These are phyloP conservation scores for Lobosporangium transversale DNA, from an alignment of 192 early-diverging fungal species.

Conservation along the genomic window DNA sequence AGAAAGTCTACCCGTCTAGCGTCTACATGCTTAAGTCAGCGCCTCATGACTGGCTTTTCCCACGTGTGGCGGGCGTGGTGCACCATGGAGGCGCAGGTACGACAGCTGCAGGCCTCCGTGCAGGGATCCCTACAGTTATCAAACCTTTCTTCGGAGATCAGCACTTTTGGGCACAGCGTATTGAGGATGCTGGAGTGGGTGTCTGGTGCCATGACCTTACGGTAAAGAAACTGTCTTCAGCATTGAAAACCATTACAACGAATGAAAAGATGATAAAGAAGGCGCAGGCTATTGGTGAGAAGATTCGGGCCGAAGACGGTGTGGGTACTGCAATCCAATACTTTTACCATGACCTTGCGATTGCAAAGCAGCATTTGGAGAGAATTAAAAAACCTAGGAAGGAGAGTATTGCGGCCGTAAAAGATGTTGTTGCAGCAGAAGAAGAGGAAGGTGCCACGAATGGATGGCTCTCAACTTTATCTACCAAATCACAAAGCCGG, in stretches of 20 bases:
- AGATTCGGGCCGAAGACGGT: constrained; percentile 70
- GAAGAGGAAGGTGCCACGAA: neutral
- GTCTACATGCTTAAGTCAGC: constrained; percentile 68
- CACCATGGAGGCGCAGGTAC: constrained; percentile 89
- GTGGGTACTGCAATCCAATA: constrained; percentile 64
- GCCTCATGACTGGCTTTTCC: constrained; percentile 86
- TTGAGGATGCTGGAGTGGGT: constrained; percentile 72
- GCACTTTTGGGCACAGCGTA: constrained; percentile 76
- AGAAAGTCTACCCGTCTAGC: constrained; percentile 55
- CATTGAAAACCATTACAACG: constrained; percentile 60
- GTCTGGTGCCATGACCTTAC: constrained; percentile 65
- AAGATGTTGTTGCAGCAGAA: neutral
- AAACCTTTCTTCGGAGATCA: constrained; percentile 79
- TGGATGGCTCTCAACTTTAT: neutral
- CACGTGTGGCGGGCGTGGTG: constrained; percentile 66
- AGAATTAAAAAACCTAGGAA: neutral
- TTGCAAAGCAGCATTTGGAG: constrained; percentile 43
- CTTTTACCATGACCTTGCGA: constrained; percentile 70
- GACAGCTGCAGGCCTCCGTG: constrained; percentile 75
- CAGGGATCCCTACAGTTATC: constrained; percentile 75
- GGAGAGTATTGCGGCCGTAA: neutral
- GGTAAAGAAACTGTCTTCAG: constrained; percentile 60
- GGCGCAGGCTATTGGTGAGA: constrained; percentile 60
- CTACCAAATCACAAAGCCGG: neutral
- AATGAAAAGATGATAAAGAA: constrained; percentile 64